Conservation (phyloP, 306 rosid species). For the Glycine soja region DNA sequence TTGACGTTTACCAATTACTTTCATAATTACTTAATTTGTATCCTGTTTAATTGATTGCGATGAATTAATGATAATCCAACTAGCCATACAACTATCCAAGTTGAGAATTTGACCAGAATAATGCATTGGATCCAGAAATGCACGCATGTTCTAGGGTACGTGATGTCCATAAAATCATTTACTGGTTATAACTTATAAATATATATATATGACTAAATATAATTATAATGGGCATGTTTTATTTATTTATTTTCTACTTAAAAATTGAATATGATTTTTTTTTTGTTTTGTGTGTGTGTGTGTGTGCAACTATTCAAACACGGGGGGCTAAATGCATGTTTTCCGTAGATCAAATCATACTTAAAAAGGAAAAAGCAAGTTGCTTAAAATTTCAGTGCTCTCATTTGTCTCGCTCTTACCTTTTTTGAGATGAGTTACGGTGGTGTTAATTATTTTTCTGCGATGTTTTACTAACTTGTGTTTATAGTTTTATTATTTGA, state of each 20-base stretch:
- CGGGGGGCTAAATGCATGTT: neutral
- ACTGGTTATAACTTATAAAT: neutral
- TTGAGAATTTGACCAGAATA: neutral
- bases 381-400: neutral
- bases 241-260: neutral
- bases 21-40: constrained; percentile 18
- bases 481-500: neutral
- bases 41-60: constrained; percentile 11
- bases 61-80: neutral
- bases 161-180: neutral
- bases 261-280: neutral
- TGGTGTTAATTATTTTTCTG: neutral
- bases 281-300: too few relatives aligned
- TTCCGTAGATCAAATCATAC: neutral
- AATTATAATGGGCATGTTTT: neutral
- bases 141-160: neutral
- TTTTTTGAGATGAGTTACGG: neutral
- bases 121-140: neutral
- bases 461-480: neutral
- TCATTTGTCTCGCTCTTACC: neutral
- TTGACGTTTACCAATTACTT: neutral
- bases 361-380: neutral
- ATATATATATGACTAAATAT: neutral
- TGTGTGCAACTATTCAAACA: neutral
- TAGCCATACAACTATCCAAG: neutral